Conservation (phyloP, 2,329 filamentous ascomycete genomes). For the Talaromyces sp. region DNA sequence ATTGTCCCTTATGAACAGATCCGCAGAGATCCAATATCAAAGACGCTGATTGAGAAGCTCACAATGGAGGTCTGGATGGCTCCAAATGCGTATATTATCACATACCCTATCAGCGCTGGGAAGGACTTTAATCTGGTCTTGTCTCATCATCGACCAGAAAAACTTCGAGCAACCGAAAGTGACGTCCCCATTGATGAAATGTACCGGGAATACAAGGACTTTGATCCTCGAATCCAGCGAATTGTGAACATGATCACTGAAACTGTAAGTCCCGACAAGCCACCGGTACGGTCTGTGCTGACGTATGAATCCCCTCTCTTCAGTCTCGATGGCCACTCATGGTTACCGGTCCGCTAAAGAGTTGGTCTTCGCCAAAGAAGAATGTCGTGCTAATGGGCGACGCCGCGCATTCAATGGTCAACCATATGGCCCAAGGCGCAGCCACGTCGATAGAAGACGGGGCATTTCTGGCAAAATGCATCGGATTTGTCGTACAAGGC, state of each 20-base stretch:
- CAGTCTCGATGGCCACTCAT: slow-evolving; percentile 39
- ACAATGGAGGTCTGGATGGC: slow-evolving; percentile 43
- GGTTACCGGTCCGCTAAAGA: slow-evolving; percentile 36
- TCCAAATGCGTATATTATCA: slow-evolving; percentile 38
- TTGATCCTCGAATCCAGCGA: slow-evolving; percentile 40
- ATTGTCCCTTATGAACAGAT: slow-evolving; percentile 41
- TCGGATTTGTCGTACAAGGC: slow-evolving; percentile 30
- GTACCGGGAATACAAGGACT: slow-evolving; percentile 37
- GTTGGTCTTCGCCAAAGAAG: slow-evolving; percentile 37
- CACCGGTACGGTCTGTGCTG: background rate
- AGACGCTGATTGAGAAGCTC: slow-evolving; percentile 30
- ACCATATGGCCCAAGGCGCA: slow-evolving; percentile 42
- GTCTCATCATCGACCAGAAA: slow-evolving; percentile 33
- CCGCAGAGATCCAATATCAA: slow-evolving; percentile 36
- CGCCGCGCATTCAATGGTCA: slow-evolving; percentile 39
- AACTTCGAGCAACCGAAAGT: slow-evolving; percentile 30
- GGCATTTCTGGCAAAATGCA: slow-evolving; percentile 33
- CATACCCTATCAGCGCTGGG: slow-evolving; percentile 42
- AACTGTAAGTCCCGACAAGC: slow-evolving; percentile 14
- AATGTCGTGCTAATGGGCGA: slow-evolving; percentile 43
- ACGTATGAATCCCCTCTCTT: background rate
- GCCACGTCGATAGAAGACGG: slow-evolving; percentile 44
- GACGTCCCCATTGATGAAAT: slow-evolving; percentile 41
- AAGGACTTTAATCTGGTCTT: slow-evolving; percentile 45
- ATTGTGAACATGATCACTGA: slow-evolving; percentile 37